Evolutionary conservation across 1,139 yeast genomes (phyloP).

Genomic region (Hansenula lynferdii): DNA sequence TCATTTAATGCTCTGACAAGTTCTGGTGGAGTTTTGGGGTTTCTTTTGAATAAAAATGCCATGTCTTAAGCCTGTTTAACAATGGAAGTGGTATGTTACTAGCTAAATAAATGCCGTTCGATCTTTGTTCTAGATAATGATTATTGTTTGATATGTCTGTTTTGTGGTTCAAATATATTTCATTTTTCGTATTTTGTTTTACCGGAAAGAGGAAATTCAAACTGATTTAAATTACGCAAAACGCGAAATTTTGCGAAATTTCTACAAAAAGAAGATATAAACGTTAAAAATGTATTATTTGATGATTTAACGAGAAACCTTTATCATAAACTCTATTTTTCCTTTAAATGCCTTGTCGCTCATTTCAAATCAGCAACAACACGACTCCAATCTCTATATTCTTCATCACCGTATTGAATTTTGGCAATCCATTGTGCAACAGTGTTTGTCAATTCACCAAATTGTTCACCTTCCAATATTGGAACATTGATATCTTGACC

Average conservation of each 20-base stretch:
- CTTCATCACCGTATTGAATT: conserved; percentile 82
- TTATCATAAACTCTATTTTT: too few relatives aligned
- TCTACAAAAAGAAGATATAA: too few relatives aligned
- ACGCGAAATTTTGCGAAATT: too few relatives aligned
- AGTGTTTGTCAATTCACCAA: conserved; percentile 73
- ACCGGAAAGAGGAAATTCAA: too few relatives aligned
- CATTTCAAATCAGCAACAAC: conserved; percentile 28
- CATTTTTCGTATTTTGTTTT: background rate
- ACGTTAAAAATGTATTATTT: too few relatives aligned
- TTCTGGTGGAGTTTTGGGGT: conserved; percentile 89
- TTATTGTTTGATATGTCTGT: too few relatives aligned
- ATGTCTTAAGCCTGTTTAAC: conserved; percentile 35
- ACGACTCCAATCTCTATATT: conserved; percentile 40
- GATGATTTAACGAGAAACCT: too few relatives aligned
- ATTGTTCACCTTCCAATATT: conserved; percentile 66
- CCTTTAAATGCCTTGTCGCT: too few relatives aligned
- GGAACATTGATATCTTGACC: conserved; percentile 74
- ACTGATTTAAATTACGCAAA: too few relatives aligned
- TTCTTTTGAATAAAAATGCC: conserved; percentile 89
- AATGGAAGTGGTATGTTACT: too few relatives aligned
- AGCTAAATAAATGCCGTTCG: too few relatives aligned
- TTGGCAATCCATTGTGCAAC: conserved; percentile 81
- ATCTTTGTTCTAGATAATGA: too few relatives aligned
- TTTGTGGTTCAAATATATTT: background rate
- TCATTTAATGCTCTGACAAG: conserved; percentile 73